Conservation (phyloP, 1,284 basidiomycete species). For the Marasmius sp. region DNA sequence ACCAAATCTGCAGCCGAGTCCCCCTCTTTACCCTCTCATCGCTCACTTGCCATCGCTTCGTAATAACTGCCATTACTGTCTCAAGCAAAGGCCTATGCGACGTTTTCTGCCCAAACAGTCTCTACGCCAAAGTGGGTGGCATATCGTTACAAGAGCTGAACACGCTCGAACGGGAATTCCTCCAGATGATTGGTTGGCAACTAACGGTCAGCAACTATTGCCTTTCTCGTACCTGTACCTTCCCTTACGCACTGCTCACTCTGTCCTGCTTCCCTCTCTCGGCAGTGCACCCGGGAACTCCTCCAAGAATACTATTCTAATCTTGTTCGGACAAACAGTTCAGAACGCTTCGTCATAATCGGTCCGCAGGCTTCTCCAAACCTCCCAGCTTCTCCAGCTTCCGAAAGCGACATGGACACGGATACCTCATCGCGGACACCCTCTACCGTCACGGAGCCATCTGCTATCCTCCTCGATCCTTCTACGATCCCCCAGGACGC, state of each 20-base stretch:
- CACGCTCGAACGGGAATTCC: slow-evolving; percentile 89
- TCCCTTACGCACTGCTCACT: slow-evolving; percentile 1
- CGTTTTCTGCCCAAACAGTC: slow-evolving; percentile 87
- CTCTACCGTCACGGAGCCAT: slow-evolving; percentile 23
- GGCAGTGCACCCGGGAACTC: slow-evolving; percentile 75
- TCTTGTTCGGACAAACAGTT: slow-evolving; percentile 75
- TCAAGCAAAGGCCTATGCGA: slow-evolving; percentile 92
- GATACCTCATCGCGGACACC: slow-evolving; percentile 57
- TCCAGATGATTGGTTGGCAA: slow-evolving; percentile 88
- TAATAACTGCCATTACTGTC: slow-evolving; percentile 86
- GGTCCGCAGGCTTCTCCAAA: slow-evolving; percentile 40
- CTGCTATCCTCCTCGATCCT: slow-evolving; percentile 50
- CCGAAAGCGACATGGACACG: slow-evolving; percentile 61
- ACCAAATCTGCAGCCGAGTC: slow-evolving; percentile 85
- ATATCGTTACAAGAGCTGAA: slow-evolving; percentile 89
- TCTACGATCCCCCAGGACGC: slow-evolving; percentile 45
- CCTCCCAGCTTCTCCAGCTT: slow-evolving; percentile 27
- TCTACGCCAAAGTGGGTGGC: slow-evolving; percentile 93
- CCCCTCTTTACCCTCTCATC: slow-evolving; percentile 90
- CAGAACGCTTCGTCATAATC: slow-evolving; percentile 54
- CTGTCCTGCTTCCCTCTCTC: slow-evolving; percentile 6
- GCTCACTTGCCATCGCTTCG: slow-evolving; percentile 92
- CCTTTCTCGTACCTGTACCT: slow-evolving; percentile 18
- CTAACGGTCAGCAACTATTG: slow-evolving; percentile 71
- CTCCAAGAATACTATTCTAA: slow-evolving; percentile 85